Evolutionary conservation across 495 filamentous ascomycete genomes (phyloP).

Genomic region (Tetracladium marchalianum): DNA sequence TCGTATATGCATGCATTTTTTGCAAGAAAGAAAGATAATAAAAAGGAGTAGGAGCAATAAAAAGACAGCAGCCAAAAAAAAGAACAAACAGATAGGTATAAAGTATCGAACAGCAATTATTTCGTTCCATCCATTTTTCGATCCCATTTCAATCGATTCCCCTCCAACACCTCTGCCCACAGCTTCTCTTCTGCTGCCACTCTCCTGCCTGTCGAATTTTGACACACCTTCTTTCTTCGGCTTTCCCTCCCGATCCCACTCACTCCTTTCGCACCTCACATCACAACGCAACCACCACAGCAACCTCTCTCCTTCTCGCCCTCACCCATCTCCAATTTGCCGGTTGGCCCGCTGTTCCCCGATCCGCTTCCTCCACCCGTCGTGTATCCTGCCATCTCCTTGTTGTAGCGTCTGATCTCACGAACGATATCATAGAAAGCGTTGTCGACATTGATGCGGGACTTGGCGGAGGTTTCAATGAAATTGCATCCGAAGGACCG

Average conservation of each 20-base stretch:
- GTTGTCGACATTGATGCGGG: slow-evolving; percentile 94
- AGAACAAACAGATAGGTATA: no score
- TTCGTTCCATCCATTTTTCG: background rate
- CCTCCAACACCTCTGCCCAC: background rate
- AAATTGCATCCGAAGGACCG: slow-evolving; percentile 89
- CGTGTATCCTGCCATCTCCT: slow-evolving; percentile 83
- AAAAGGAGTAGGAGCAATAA: no score
- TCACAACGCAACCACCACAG: slow-evolving; percentile 79
- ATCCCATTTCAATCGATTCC: background rate
- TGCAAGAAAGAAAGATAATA: no score
- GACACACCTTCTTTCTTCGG: background rate
- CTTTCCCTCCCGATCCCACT: background rate
- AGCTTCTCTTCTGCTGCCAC: background rate
- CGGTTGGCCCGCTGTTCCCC: slow-evolving; percentile 48
- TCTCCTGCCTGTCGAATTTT: background rate
- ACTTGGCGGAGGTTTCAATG: slow-evolving; percentile 98
- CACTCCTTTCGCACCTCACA: slow-evolving; percentile 48
- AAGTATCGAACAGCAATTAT: no score
- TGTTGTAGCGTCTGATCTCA: slow-evolving; percentile 95
- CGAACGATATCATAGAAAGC: slow-evolving; percentile 97
- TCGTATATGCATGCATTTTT: no score
- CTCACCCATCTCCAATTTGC: slow-evolving; percentile 72
- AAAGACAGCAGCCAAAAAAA: no score
- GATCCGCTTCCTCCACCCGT: slow-evolving; percentile 51
- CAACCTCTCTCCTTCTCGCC: slow-evolving; percentile 64